Evolutionary conservation across 306 rosid genomes (phyloP).

Genomic region (Vicia faba): DNA sequence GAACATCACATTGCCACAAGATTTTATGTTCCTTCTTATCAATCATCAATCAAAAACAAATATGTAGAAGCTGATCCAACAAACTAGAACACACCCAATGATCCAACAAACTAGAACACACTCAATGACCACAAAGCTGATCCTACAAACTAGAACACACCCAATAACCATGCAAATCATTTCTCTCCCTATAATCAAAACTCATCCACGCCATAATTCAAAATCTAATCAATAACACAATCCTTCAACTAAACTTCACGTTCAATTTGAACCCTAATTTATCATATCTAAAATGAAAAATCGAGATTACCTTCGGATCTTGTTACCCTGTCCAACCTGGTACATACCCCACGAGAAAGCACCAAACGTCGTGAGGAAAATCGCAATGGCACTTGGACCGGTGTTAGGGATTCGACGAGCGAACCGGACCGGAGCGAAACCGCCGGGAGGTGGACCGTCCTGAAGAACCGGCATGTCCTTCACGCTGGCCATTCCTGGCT

Average conservation of each 20-base stretch:
- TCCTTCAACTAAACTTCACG: not conserved
- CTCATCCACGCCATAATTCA: too few species aligned
- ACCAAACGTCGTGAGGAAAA: constrained; percentile 76
- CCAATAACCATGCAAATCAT: too few species aligned
- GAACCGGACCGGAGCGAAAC: constrained; percentile 93
- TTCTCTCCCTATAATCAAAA: too few species aligned
- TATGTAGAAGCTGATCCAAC: constrained; percentile 2
- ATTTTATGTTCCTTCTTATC: not conserved
- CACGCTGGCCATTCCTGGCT: constrained; percentile 97
- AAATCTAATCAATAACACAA: not conserved
- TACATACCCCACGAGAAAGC: constrained; percentile 98
- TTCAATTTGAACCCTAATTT: not conserved
- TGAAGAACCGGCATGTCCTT: constrained; percentile 99
- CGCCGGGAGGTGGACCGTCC: constrained; percentile 99
- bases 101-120: too few species aligned
- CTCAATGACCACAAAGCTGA: not conserved
- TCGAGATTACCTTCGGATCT: constrained; percentile 74
- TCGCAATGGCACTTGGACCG: constrained; percentile 89
- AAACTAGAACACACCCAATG: constrained; percentile 11
- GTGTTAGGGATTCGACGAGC: constrained; percentile 97
- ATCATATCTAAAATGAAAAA: not conserved
- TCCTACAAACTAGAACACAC: too few species aligned
- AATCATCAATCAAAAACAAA: constrained; percentile 1
- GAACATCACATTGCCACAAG: constrained; percentile 12
- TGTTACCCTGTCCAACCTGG: constrained; percentile 95